Base-by-base conservation (phyloP, 2,329 filamentous ascomycete species). In the Pseudocercospora pini-densiflorae region DNA sequence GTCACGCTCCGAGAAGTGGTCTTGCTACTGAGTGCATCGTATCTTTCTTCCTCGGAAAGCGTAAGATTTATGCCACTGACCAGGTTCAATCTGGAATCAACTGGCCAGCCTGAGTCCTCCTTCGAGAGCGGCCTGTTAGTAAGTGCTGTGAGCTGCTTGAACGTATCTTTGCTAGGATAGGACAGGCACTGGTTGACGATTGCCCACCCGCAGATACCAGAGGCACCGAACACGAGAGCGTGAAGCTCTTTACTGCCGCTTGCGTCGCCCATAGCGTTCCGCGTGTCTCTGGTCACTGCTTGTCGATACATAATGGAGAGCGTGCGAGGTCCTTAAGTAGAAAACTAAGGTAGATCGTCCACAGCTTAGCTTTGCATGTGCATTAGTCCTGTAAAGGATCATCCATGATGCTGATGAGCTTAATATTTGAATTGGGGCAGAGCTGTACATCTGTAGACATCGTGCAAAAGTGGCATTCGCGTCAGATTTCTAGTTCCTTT, bases 131-230 rank as follows among this genome's bases (percentile, higher is more conserved):
- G 81, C 24, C 82, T 76, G 66, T 84, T 84, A 2, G 82, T 83
- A 53, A 84, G 78, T 9, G 81, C 82, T 12, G 81, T 80, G 4
- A 85, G 79, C 40, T 78, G 79, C 14, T 71, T 75, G 70, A 83
- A 85, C 3, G 75, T 77, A 61, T 80, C 77, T 27, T 79, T 78
- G 23, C 73, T 77, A 0, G 83, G 83, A 66, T 83, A 84, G 57
- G 80, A 74, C 5, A 84, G 72, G 49, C 83, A 81, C 54, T 81
- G 78, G 59, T 82, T 84, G 16, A 82, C 79, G 64, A 84, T 79
- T 9, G 82, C 79, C 82, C 82, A 84, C 21, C 82, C 82, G 0
- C 81, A 80, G 59, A 84, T 81, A 10, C 82, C 83, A 70, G 79
- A 81, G 51, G 81, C 81, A 40, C 82, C 82, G 72, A 78, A 76